Conservation (phyloP, 2,329 filamentous ascomycete genomes). For the Exserohilum rostratum region DNA sequence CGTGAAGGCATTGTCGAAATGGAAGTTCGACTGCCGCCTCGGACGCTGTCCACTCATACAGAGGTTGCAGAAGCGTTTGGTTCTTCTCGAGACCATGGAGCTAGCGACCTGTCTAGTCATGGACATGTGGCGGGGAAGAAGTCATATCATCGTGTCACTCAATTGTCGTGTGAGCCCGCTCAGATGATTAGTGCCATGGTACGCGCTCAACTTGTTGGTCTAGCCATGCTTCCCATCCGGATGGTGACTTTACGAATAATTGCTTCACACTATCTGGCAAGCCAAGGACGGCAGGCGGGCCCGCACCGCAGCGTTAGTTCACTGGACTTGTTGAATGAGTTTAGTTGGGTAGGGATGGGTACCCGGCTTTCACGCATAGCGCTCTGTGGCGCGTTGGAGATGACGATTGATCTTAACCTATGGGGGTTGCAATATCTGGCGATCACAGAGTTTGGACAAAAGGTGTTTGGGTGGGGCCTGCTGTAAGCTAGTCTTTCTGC, state of each 20-base stretch:
- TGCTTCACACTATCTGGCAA: slow-evolving; percentile 38
- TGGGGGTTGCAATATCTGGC: slow-evolving; percentile 44
- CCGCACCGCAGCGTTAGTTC: slow-evolving; percentile 15
- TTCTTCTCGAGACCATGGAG: slow-evolving; percentile 10
- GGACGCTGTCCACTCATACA: slow-evolving; percentile 38
- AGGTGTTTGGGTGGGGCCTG: slow-evolving; percentile 43
- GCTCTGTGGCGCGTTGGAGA: slow-evolving; percentile 40
- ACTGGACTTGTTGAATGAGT: slow-evolving; percentile 12
- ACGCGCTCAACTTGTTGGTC: slow-evolving; percentile 40
- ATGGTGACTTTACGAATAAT: slow-evolving; percentile 39
- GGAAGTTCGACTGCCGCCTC: slow-evolving; percentile 46
- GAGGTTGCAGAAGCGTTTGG: slow-evolving; percentile 26
- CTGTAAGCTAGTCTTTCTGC: slow-evolving; percentile 21
- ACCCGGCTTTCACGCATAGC: slow-evolving; percentile 39
- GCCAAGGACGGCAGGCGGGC: slow-evolving; percentile 11
- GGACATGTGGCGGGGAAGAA: slow-evolving; percentile 9
- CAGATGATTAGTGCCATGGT: slow-evolving; percentile 41
- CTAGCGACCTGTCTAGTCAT: slow-evolving; percentile 10
- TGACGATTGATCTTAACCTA: slow-evolving; percentile 42
- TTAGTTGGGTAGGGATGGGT: slow-evolving; percentile 28
- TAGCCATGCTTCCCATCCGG: slow-evolving; percentile 40
- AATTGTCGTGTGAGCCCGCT: slow-evolving; percentile 42
- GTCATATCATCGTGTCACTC: slow-evolving; percentile 42
- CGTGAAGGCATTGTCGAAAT: slow-evolving; percentile 47
- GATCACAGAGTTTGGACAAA: slow-evolving; percentile 37